Evolutionary conservation across 139 green algal genomes (phyloP), one percentile per base, ranked within the genome.

Genomic region (Micractinium sp.): DNA sequence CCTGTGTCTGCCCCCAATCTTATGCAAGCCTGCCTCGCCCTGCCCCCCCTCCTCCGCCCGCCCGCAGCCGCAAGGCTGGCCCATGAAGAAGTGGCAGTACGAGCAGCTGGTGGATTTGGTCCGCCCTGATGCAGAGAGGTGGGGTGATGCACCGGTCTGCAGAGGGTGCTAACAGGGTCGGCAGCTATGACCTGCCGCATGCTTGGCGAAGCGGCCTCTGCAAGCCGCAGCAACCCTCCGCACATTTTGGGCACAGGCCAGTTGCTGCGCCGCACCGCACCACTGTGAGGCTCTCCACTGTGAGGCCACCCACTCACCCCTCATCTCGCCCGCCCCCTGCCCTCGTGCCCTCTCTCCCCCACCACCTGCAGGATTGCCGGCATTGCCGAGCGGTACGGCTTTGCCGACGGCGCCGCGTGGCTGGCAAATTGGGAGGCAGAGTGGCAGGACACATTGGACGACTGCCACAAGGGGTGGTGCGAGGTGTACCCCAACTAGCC

Each of bases 41-140:
- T 35, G 38, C 3, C 12, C 69, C 12, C 18, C 15, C 19, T 31
- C 23, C 77, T 7, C 38, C 25, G 25, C 77, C 77, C 19, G 15
- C 31, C 56, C 20, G 79, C 89, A 89, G 69, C 73, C 89, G 3
- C n/a, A 79, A n/a, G 82, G 82, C 36, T 87, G 82, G 82, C 69
- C 39, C 63, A 78, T 87, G 63, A 60, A 36, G 82, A 39, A 41
- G 22, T 79, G 66, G 63, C 63, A 87, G 82, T 87, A 87, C 60
- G 38, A 87, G 66, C 36, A 71, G 63, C 82, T 87, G 36, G 36
- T 87, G 2, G 63, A 78, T 16, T 14, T 87, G 7, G 82, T 79
- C 27, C 82, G 82, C 14, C 63, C 82, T 0, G 82, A 87, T 41
- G 63, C 71, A 20, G 63, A 76, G 63, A 86, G 53, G 80, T 85